Base-by-base conservation (phyloP, 2,329 filamentous ascomycete species). In the Pseudogymnoascus sp. region DNA sequence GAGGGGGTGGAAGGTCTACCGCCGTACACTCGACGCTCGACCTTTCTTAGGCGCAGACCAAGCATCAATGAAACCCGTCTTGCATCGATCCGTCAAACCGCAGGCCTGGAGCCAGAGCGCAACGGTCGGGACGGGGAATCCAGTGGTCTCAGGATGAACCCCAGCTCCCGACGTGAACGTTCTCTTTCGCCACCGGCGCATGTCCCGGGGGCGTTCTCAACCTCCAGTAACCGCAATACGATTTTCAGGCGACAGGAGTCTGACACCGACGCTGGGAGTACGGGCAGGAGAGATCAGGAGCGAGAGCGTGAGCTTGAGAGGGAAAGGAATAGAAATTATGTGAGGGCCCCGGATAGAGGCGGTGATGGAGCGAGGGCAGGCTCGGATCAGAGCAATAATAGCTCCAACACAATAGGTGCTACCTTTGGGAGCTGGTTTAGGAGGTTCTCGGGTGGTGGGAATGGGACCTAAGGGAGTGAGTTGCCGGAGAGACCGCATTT, bases 371-470 rank as follows among this genome's bases (percentile, higher is more conserved):
- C 23, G 26, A 52, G 26, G 15, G n/a, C 45, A 10, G 23, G n/a
- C n/a, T 52, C 45, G n/a, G 45, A 52, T 7, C 45, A 52, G 18
- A 52, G 45, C 45, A 52, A 52, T 30, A 48, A 48, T 19, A 52
- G 45, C 9, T 52, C 45, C 5, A 30, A 30, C 26, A 48, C 13
- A 23, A 52, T 52, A 18, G 26, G 13, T 6, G 45, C 26, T 1
- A 12, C 45, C 5, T 52, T 52, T 23, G 45, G 45, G n/a, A 52
- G 45, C 26, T 52, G 45, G 45, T 52, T 52, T 28, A 52, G 45
- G 45, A 52, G 45, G n/a, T 52, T 52, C 7, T 48, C n/a, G 8
- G 45, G 26, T 6, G 45, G 45, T 12, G 26, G 45, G 26, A 19
- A 5, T 52, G 45, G 26, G 26, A 52, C n/a, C 1, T 48, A 18